Evolutionary conservation across 805 yeast genomes (phyloP).

Genomic region (Candida xyloterini): DNA sequence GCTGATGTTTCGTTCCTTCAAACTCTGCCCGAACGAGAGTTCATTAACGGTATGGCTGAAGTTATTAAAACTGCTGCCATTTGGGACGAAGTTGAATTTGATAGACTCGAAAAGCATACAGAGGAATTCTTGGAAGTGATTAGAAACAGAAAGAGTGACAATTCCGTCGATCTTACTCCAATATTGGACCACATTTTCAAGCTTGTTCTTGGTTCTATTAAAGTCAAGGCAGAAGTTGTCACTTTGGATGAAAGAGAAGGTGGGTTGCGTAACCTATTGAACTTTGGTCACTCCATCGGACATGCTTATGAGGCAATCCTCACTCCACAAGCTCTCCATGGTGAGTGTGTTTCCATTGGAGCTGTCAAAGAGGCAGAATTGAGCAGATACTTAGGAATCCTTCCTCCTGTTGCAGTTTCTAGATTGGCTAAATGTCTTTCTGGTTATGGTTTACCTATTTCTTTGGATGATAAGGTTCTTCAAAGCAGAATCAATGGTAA

Average conservation of each 20-base stretch:
- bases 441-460: conserved; percentile 82
- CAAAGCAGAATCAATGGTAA: conserved; percentile 66
- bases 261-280: conserved; percentile 84
- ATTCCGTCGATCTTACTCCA: conserved; percentile 58
- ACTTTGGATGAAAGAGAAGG: conserved; percentile 94
- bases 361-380: conserved; percentile 93
- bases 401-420: conserved; percentile 92
- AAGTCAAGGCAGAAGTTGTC: conserved; percentile 92
- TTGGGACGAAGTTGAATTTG: conserved; percentile 89
- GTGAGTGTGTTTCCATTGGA: conserved; percentile 99
- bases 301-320: conserved; percentile 98
- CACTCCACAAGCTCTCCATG: conserved; percentile 94
- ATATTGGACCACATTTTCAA: conserved; percentile 73
- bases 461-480: conserved; percentile 70
- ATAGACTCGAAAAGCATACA: conserved; percentile 77
- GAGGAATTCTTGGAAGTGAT: conserved; percentile 67
- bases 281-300: conserved; percentile 96
- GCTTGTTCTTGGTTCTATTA: conserved; percentile 80
- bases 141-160: conserved; percentile 39
- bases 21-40: conserved; percentile 88
- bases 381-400: conserved; percentile 83
- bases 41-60: conserved; percentile 97
- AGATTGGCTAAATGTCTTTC: conserved; percentile 77
- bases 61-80: conserved; percentile 97
- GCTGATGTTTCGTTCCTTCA: conserved; percentile 85